These are phyloP conservation scores for Coniochaeta sp. DNA, from an alignment of 2,329 filamentous ascomycete species.

Conservation along the genomic window DNA sequence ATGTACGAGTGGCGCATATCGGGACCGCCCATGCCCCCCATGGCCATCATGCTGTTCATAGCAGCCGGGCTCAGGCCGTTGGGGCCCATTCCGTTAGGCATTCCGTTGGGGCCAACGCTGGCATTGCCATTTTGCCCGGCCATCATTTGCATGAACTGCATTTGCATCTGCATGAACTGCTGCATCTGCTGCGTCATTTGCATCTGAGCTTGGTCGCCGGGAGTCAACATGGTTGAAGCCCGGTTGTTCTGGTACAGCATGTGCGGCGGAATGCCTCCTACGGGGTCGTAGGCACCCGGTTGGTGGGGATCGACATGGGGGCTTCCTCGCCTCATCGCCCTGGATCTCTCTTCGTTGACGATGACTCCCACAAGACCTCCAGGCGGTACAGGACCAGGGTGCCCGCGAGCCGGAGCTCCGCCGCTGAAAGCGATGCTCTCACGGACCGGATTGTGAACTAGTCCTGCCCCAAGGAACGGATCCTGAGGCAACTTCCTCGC, in stretches of 20 bases:
- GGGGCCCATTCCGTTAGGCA: conserved; percentile 16
- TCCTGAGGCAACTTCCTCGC: conserved; percentile 76
- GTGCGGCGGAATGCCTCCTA: conserved; percentile 39
- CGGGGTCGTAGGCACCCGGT: conserved; percentile 38
- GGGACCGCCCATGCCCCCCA: conserved; percentile 15
- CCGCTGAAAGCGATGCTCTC: conserved; percentile 68
- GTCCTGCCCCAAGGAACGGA: conserved; percentile 72
- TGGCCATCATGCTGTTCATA: conserved; percentile 27
- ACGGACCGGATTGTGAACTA: conserved; percentile 64
- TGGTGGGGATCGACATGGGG: conserved; percentile 54
- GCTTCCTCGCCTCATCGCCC: conserved; percentile 70
- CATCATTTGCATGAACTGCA: conserved; percentile 91
- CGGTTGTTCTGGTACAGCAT: conserved; percentile 34
- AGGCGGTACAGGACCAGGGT: conserved; percentile 39
- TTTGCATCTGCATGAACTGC: conserved; percentile 88
- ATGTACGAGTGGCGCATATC: conserved; percentile 35
- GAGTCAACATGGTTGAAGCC: conserved; percentile 33
- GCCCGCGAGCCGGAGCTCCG: conserved; percentile 34
- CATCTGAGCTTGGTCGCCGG: conserved; percentile 66
- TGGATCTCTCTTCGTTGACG: conserved; percentile 72
- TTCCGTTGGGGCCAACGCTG: conserved; percentile 12
- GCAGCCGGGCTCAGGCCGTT: conserved; percentile 11
- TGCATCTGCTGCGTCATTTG: conserved; percentile 79
- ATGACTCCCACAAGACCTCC: conserved; percentile 85
- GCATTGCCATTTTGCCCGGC: conserved; percentile 23